These are phyloP conservation scores for Lactarius quietus DNA, from an alignment of 768 basidiomycete genomes.

Conservation along the genomic window DNA sequence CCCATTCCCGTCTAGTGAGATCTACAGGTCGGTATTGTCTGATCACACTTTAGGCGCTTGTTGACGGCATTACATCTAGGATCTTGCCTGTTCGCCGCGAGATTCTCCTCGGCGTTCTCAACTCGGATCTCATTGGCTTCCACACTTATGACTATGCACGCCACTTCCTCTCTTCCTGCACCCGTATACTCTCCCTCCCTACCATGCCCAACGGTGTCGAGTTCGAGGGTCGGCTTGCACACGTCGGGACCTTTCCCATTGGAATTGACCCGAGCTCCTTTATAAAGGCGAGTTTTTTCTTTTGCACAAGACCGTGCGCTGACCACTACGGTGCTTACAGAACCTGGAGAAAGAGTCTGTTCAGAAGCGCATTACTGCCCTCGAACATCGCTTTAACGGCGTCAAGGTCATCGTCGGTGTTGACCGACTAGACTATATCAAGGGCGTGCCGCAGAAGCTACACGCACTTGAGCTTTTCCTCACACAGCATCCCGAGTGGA, in stretches of 20 bases:
- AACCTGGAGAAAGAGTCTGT: slow-evolving; percentile 79
- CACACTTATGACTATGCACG: slow-evolving; percentile 99
- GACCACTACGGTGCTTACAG: slow-evolving; percentile 35
- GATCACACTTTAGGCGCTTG: slow-evolving; percentile 1
- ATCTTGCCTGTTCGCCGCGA: slow-evolving; percentile 96
- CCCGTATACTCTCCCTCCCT: slow-evolving; percentile 88
- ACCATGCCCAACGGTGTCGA: slow-evolving; percentile 99
- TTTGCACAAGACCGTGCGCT: slow-evolving; percentile 8
- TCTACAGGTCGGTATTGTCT: slow-evolving; percentile 69
- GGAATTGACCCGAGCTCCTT: slow-evolving; percentile 96
- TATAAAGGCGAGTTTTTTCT: slow-evolving; percentile 53
- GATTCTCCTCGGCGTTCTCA: slow-evolving; percentile 92
- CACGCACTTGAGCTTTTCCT: slow-evolving; percentile 97
- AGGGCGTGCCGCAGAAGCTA: slow-evolving; percentile 98
- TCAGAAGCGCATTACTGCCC: slow-evolving; percentile 69
- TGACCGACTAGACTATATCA: slow-evolving; percentile 98
- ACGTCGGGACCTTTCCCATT: slow-evolving; percentile 98
- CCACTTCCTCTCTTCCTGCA: slow-evolving; percentile 98
- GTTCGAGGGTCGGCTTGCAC: slow-evolving; percentile 90
- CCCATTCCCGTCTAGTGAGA: slow-evolving; percentile 96
- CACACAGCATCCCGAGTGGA: slow-evolving; percentile 97
- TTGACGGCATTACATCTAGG: slow-evolving; percentile 39
- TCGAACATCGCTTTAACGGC: slow-evolving; percentile 88
- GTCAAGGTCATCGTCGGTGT: slow-evolving; percentile 98
- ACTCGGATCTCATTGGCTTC: slow-evolving; percentile 97